A percentile compares a stretch with the other conserved stretches of the same genome.
Evolutionary conservation across 2,329 filamentous ascomycete species (phyloP).

Genomic region (Aureobasidium leucospermi): DNA sequence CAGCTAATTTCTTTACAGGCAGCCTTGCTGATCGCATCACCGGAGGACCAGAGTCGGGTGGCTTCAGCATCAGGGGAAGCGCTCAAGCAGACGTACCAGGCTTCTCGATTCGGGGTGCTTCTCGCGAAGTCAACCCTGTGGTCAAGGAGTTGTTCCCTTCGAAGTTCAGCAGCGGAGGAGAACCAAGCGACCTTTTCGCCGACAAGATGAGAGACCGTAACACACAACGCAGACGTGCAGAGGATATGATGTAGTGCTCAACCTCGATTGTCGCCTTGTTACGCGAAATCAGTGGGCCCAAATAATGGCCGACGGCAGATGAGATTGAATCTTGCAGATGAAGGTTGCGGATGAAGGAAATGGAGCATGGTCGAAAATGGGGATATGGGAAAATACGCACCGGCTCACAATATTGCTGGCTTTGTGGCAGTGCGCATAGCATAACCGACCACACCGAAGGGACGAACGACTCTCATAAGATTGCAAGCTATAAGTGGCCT

Average conservation of each 20-base stretch:
- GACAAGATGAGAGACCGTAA: slow-evolving; percentile 26
- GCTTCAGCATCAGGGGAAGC: slow-evolving; percentile 30
- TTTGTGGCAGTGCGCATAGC: not conserved
- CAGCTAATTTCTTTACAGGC: not conserved
- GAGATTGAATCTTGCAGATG: not conserved
- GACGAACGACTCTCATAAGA: too few species aligned
- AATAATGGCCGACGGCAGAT: not conserved
- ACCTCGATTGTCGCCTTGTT: slow-evolving; percentile 5
- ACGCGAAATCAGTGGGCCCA: not conserved
- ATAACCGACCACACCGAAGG: not conserved
- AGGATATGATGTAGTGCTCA: slow-evolving; percentile 16
- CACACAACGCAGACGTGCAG: slow-evolving; percentile 20
- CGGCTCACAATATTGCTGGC: not conserved
- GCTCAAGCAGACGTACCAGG: slow-evolving; percentile 18
- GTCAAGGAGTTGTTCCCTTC: slow-evolving; percentile 28
- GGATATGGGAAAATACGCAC: too few species aligned
- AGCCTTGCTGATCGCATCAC: slow-evolving; percentile 18
- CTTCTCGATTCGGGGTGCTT: slow-evolving; percentile 27
- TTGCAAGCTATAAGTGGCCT: not conserved
- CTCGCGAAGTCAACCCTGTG: slow-evolving; percentile 17
- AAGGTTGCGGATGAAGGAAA: not conserved
- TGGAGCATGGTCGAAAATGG: too few species aligned
- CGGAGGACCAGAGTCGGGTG: slow-evolving; percentile 16
- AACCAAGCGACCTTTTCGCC: slow-evolving; percentile 26
- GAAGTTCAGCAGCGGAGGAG: slow-evolving; percentile 22